phyloP scores from a whole-genome alignment of 78 protist genomes.

The Diacronema lutheri region DNA sequence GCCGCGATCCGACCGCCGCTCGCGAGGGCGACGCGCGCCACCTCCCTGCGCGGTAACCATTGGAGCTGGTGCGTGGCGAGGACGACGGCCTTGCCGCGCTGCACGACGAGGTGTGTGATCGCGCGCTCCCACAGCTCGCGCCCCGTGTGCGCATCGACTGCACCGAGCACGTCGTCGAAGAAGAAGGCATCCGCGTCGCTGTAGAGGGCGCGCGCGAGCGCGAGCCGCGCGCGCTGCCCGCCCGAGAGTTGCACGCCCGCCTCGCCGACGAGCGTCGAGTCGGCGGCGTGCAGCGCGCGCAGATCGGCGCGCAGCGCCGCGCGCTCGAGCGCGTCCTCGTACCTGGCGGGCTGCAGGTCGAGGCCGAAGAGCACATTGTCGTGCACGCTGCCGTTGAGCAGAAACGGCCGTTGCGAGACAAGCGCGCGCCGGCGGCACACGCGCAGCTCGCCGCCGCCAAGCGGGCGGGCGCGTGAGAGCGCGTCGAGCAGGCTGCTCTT shows the following conservation, averaged over 20 bases:
- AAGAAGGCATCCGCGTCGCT: constrained; percentile 48
- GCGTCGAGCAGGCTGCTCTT: constrained; percentile 4
- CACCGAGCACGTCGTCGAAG: constrained; percentile 45
- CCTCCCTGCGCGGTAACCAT: not conserved
- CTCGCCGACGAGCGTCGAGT: constrained; percentile 38
- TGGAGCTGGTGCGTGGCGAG: constrained; percentile 55
- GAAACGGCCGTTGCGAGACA: not conserved
- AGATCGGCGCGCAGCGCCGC: not conserved
- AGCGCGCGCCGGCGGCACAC: not conserved
- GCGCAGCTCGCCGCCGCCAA: not conserved
- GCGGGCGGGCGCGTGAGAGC: constrained; percentile 14
- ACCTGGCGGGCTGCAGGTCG: not conserved
- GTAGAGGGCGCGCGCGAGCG: constrained; percentile 66
- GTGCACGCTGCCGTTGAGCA: not conserved
- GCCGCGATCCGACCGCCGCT: not conserved
- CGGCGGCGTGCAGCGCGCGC: not conserved
- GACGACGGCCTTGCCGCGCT: not conserved
- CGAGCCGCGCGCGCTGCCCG: constrained; percentile 53
- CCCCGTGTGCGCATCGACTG: constrained; percentile 50
- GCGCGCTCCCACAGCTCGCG: not conserved
- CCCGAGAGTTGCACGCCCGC: constrained; percentile 40
- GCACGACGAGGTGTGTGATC: not conserved
- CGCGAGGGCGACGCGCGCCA: not conserved
- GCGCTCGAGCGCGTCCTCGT: not conserved
- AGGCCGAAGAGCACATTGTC: constrained; percentile 1